Conservation (phyloP, 495 filamentous ascomycete species). For the Letharia columbiana region DNA sequence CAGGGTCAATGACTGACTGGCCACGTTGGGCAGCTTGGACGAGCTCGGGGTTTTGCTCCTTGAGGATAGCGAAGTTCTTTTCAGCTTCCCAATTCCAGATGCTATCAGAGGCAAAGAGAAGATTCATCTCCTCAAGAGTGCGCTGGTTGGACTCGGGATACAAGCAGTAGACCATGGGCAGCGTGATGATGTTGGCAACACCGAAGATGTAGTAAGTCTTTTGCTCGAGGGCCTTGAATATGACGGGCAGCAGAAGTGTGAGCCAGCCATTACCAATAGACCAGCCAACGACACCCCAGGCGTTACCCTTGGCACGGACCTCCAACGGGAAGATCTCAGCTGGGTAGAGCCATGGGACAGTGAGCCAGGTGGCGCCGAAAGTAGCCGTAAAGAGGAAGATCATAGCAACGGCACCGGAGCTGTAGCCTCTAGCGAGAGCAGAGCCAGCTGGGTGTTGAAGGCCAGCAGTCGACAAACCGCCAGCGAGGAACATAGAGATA, state of each 20-base stretch:
- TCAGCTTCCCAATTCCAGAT: conserved; percentile 60
- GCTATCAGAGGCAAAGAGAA: conserved; percentile 52
- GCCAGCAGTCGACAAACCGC: conserved; percentile 45
- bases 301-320: conserved; percentile 60
- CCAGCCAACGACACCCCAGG: conserved; percentile 70
- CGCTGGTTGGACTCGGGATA: conserved; percentile 63
- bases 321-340: conserved; percentile 65
- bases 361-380: conserved; percentile 66
- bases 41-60: conserved; percentile 45
- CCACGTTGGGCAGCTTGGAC: conserved; percentile 38
- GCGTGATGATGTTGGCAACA: conserved; percentile 51
- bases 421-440: conserved; percentile 42
- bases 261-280: conserved; percentile 63
- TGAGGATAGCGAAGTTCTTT: conserved; percentile 45
- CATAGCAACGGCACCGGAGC: conserved; percentile 56
- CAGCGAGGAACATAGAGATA: conserved; percentile 43
- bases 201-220: conserved; percentile 63
- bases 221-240: conserved; percentile 53
- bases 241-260: conserved; percentile 54
- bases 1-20: conserved; percentile 41
- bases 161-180: conserved; percentile 59
- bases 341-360: conserved; percentile 62
- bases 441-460: conserved; percentile 36
- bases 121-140: conserved; percentile 61
- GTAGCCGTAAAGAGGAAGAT: conserved; percentile 62